Percentiles rank a stretch among this genome's conserved stretches.
phyloP scores from a whole-genome alignment of 2,329 filamentous ascomycete species.

The Aspergillus costaricaensis region DNA sequence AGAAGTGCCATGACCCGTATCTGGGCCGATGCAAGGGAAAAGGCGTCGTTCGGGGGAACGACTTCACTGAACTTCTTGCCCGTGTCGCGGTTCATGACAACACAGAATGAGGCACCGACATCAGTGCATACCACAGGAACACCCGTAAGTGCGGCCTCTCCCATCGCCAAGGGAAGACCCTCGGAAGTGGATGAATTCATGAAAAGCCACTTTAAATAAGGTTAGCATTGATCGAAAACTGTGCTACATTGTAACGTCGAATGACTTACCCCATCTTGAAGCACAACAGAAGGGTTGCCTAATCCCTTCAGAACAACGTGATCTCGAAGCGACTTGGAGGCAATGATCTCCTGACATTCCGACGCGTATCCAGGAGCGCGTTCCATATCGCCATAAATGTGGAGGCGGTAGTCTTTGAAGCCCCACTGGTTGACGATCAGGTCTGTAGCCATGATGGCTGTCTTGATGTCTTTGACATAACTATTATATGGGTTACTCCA shows the following conservation, averaged over 20 bases:
- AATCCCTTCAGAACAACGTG: conserved; percentile 52
- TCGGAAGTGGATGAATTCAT: conserved; percentile 48
- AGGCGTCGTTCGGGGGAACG: conserved; percentile 64
- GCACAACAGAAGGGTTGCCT: conserved; percentile 17
- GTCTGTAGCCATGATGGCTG: conserved; percentile 62
- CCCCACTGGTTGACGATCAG: conserved; percentile 66
- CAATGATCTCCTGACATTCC: conserved; percentile 59
- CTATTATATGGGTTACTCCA: background rate
- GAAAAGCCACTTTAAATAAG: conserved; percentile 54
- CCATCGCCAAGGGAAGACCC: conserved; percentile 47
- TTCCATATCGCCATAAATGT: conserved; percentile 67
- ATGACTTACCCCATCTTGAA: conserved; percentile 16
- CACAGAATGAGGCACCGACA: conserved; percentile 43
- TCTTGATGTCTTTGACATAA: conserved; percentile 63
- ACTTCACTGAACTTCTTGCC: conserved; percentile 60
- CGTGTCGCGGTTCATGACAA: conserved; percentile 43
- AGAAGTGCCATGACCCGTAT: conserved; percentile 62
- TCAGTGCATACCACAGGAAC: conserved; percentile 46
- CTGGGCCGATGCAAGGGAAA: conserved; percentile 61
- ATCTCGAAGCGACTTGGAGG: conserved; percentile 54
- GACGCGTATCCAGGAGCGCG: conserved; percentile 62
- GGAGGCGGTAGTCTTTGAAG: conserved; percentile 62
- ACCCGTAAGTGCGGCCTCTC: conserved; percentile 48
- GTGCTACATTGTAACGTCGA: background rate
- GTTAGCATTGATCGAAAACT: background rate